A percentile compares a stretch with the other conserved stretches of the same genome.
Evolutionary conservation across 108 stramenopile genomes (phyloP).

Genomic region (Epithemia pelagica): DNA sequence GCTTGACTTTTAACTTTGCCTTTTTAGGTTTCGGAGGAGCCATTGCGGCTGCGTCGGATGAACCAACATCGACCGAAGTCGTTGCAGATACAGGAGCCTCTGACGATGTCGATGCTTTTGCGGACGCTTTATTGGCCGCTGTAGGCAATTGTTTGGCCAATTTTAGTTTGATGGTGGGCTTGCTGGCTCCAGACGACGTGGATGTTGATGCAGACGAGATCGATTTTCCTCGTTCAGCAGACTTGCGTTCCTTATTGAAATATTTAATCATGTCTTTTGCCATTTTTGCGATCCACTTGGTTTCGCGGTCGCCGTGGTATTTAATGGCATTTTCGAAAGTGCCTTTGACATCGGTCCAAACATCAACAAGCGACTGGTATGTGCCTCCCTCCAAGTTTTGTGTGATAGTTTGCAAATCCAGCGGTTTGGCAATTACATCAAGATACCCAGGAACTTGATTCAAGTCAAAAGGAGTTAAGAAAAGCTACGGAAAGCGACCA

Average conservation of each 20-base stretch:
- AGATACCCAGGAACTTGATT: constrained; percentile 50
- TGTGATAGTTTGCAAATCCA: constrained; percentile 62
- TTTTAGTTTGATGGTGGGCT: constrained; percentile 18
- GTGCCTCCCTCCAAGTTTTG: constrained; percentile 46
- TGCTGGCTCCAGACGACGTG: not conserved
- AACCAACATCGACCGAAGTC: not conserved
- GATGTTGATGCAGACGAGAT: not conserved
- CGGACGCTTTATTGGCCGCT: not conserved
- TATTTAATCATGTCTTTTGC: constrained; percentile 62
- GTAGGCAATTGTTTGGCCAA: constrained; percentile 1
- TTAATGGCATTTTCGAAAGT: constrained; percentile 66
- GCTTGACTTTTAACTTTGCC: constrained; percentile 25
- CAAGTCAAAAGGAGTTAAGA: constrained; percentile 64
- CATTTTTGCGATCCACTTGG: constrained; percentile 51
- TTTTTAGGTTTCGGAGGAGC: constrained; percentile 11
- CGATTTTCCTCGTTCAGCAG: constrained; percentile 19
- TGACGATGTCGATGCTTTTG: constrained; percentile 2
- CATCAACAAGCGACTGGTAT: constrained; percentile 34
- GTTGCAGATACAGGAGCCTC: constrained; percentile 3
- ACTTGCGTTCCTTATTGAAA: constrained; percentile 46
- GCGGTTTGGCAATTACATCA: constrained; percentile 40
- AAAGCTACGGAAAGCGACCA: constrained; percentile 19
- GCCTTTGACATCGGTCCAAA: constrained; percentile 34
- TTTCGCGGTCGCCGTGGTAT: constrained; percentile 49
- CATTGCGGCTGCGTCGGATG: not conserved